These are phyloP conservation scores for Suhomyces chickasaworum DNA, from an alignment of 1,139 yeast species.

Conservation along the genomic window DNA sequence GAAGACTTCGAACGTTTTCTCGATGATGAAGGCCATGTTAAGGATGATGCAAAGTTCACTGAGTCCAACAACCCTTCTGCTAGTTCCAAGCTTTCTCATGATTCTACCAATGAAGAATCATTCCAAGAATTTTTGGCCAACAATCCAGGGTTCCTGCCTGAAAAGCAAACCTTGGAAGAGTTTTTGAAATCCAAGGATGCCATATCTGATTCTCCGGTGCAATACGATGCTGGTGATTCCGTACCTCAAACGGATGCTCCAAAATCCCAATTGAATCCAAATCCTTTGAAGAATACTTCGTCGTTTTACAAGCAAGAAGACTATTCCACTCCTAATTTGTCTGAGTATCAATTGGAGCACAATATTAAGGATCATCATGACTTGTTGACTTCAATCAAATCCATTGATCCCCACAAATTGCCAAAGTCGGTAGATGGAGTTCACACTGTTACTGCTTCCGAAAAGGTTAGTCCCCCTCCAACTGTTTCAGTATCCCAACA, in stretches of 20 bases:
- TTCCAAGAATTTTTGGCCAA: slow-evolving; percentile 14
- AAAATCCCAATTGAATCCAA: slow-evolving; percentile 8
- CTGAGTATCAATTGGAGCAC: slow-evolving; percentile 49
- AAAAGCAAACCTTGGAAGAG: slow-evolving; percentile 15
- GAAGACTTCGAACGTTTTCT: slow-evolving; percentile 54
- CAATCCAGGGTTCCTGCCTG: slow-evolving; percentile 12
- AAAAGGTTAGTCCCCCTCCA: neutral
- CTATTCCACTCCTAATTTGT: slow-evolving; percentile 50
- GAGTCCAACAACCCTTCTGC: slow-evolving; percentile 8
- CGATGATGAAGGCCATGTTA: slow-evolving; percentile 55
- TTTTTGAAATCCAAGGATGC: slow-evolving; percentile 8
- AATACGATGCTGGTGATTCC: slow-evolving; percentile 2
- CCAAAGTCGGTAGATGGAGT: slow-evolving; percentile 22
- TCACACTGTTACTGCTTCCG: slow-evolving; percentile 1
- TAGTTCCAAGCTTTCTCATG: neutral
- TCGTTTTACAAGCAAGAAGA: slow-evolving; percentile 28
- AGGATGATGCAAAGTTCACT: slow-evolving; percentile 42
- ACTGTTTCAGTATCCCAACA: neutral
- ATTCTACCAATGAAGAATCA: slow-evolving; percentile 13
- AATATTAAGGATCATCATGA: slow-evolving; percentile 42
- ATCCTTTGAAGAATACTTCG: slow-evolving; percentile 7
- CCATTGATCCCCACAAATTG: slow-evolving; percentile 43
- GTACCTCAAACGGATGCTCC: neutral
- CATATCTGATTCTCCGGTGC: slow-evolving; percentile 7
- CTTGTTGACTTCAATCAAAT: slow-evolving; percentile 37